These are phyloP conservation scores for Vaccinium myrtillus DNA, from an alignment of 148 eudicot species.

Conservation along the genomic window DNA sequence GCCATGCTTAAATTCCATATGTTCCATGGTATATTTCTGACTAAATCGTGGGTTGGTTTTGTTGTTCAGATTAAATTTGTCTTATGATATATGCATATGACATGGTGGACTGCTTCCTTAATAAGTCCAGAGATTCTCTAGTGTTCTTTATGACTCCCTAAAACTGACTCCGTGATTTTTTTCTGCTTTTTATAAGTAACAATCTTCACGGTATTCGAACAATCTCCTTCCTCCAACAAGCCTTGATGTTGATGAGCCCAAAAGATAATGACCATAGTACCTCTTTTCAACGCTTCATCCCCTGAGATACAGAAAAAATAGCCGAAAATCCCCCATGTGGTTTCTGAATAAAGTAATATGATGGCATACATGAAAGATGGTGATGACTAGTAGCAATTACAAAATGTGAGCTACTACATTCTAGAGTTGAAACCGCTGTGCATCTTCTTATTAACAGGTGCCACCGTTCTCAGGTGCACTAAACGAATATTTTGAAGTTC, in stretches of 20 bases:
- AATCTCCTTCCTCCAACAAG: conserved; percentile 4
- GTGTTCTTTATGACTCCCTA: neutral
- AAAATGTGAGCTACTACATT: neutral
- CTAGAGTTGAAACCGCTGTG: neutral
- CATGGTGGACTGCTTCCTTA: neutral
- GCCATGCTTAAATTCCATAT: neutral
- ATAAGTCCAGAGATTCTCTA: neutral
- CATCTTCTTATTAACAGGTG: neutral
- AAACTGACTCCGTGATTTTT: neutral
- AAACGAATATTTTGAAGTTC: neutral
- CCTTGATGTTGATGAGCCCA: neutral
- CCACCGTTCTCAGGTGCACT: neutral
- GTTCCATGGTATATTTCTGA: conserved; percentile 9
- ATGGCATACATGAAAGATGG: neutral
- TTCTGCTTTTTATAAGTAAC: neutral
- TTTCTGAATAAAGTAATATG: neutral
- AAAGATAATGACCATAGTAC: neutral
- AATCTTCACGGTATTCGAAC: neutral
- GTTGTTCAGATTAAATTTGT: neutral
- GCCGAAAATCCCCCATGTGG: neutral
- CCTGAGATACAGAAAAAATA: neutral
- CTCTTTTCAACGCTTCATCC: neutral
- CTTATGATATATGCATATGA: neutral
- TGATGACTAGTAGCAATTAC: conserved; percentile 1
- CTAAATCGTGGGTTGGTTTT: neutral